A percentile compares a stretch with the other conserved stretches of the same genome.
Evolutionary conservation across 768 basidiomycete species (phyloP).

Genomic region (Collybia sordida): DNA sequence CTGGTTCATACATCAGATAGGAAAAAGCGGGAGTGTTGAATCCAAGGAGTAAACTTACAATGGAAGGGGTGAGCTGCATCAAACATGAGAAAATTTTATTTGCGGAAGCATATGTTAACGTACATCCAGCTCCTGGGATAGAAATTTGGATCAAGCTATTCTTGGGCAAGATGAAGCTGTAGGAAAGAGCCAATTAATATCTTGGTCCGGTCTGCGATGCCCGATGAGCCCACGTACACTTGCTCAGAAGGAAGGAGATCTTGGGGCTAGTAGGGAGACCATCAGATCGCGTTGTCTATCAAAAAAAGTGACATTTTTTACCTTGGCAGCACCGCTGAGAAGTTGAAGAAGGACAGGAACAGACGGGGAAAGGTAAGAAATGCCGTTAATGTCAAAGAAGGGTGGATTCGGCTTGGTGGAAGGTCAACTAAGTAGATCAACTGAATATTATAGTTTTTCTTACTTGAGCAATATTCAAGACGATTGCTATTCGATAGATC

Average conservation of each 20-base stretch:
- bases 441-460: not conserved
- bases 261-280: constrained; percentile 22
- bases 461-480: constrained; percentile 18
- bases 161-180: constrained; percentile 11
- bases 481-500: constrained; percentile 8
- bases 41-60: constrained; percentile 13
- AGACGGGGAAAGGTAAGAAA: constrained; percentile 36
- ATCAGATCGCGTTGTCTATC: not conserved
- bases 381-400: constrained; percentile 30
- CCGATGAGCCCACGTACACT: constrained; percentile 9
- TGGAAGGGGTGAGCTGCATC: constrained; percentile 27
- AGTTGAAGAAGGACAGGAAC: constrained; percentile 54
- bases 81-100: not conserved
- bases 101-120: not conserved
- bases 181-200: not conserved
- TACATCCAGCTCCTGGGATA: constrained; percentile 33
- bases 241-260: constrained; percentile 44
- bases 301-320: not conserved
- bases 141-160: constrained; percentile 19
- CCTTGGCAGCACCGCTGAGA: constrained; percentile 41
- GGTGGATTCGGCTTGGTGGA: constrained; percentile 24
- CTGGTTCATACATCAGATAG: constrained; percentile 6
- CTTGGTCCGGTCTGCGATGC: too few species aligned
- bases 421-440: not conserved
- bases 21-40: not conserved